Conservation (phyloP, 192 early-diverging fungal genomes). For the Linnemannia zychae region DNA sequence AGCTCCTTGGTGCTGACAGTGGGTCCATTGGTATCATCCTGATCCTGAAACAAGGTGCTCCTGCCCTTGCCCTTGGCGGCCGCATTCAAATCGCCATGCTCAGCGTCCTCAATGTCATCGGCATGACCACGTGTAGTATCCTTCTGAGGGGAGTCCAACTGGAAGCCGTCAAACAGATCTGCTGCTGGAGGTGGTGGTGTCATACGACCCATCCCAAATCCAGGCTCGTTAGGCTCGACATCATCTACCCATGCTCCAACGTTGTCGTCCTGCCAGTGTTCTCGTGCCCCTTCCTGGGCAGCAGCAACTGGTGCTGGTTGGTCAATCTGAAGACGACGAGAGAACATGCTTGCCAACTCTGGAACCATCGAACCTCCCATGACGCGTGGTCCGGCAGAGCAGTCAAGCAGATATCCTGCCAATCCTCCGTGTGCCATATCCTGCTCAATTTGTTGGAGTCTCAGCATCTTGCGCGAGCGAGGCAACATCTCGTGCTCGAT, state of each 20-base stretch:
- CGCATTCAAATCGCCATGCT: neutral
- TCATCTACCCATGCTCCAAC: conserved; percentile 45
- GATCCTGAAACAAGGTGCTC: conserved; percentile 27
- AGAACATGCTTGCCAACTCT: conserved; percentile 55
- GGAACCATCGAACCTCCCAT: conserved; percentile 47
- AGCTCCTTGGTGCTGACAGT: conserved; percentile 32
- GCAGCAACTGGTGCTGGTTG: neutral
- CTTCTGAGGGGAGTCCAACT: conserved; percentile 57
- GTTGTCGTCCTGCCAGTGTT: conserved; percentile 57
- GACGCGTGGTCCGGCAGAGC: conserved; percentile 39
- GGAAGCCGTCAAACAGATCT: conserved; percentile 37
- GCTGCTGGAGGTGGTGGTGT: conserved; percentile 31
- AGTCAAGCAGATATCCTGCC: conserved; percentile 49
- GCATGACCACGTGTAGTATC: conserved; percentile 25
- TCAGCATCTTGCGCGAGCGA: conserved; percentile 50
- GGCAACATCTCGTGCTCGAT: conserved; percentile 51
- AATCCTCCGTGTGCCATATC: conserved; percentile 47
- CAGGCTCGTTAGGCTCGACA: conserved; percentile 23
- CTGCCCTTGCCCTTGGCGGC: conserved; percentile 10
- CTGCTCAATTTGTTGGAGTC: conserved; percentile 52
- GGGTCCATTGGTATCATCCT: conserved; percentile 22
- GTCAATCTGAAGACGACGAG: conserved; percentile 48
- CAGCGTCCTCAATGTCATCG: neutral
- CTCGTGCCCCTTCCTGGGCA: conserved; percentile 12
- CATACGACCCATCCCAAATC: conserved; percentile 11